phyloP scores from a whole-genome alignment of 495 filamentous ascomycete species.

The Podospora sp. region DNA sequence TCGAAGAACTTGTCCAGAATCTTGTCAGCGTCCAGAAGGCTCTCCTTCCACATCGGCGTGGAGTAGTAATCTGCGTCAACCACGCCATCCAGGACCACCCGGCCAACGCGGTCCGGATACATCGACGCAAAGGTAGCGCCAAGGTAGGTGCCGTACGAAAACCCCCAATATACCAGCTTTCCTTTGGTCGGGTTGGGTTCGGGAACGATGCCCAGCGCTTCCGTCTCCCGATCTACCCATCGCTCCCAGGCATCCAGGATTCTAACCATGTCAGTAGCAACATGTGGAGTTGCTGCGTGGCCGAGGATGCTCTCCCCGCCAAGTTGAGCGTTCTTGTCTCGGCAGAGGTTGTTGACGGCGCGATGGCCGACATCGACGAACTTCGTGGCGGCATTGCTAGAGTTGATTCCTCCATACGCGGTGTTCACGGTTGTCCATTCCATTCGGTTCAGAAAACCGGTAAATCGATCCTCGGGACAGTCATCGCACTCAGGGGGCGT shows the following conservation, averaged over 20 bases:
- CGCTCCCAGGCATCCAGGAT: constrained; percentile 48
- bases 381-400: constrained; percentile 38
- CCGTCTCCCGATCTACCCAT: constrained; percentile 26
- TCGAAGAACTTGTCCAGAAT: constrained; percentile 43
- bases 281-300: constrained; percentile 34
- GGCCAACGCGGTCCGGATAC: constrained; percentile 48
- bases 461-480: constrained; percentile 17
- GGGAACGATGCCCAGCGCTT: neutral
- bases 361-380: constrained; percentile 34
- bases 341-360: constrained; percentile 41
- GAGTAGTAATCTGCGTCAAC: constrained; percentile 45
- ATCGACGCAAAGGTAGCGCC: constrained; percentile 54
- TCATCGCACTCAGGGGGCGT: constrained; percentile 7
- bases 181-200: constrained; percentile 28
- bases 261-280: constrained; percentile 42
- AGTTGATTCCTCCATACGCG: constrained; percentile 39
- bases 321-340: constrained; percentile 31
- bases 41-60: constrained; percentile 35
- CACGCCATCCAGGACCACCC: constrained; percentile 45
- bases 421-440: constrained; percentile 21
- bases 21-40: constrained; percentile 46
- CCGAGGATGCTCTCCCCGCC: constrained; percentile 33
- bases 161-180: constrained; percentile 62
- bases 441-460: constrained; percentile 14
- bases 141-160: constrained; percentile 63